These are phyloP conservation scores for Gynandropsis gynandra DNA, from an alignment of 345 rosid genomes.

Conservation along the genomic window DNA sequence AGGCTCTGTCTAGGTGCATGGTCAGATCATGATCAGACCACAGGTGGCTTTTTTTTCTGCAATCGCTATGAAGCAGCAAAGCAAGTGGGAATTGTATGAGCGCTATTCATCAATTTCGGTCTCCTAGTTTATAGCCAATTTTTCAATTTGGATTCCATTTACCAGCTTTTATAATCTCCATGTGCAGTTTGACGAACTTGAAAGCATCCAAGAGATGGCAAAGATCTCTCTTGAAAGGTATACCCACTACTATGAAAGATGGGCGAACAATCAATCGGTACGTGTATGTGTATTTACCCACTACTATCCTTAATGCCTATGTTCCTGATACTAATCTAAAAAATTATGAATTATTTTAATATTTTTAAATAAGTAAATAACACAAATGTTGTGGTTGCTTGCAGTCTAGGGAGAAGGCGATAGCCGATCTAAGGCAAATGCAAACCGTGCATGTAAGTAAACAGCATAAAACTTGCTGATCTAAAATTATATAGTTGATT, in stretches of 20 bases:
- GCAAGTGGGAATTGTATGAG: constrained; percentile 63
- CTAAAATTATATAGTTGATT: too few species aligned
- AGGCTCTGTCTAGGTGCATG: constrained; percentile 74
- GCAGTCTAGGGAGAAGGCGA: constrained; percentile 67
- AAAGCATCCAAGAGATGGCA: constrained; percentile 60
- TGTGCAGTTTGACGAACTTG: constrained; percentile 58
- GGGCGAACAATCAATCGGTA: constrained; percentile 69
- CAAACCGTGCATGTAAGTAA: constrained; percentile 30
- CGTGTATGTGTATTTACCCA: too few species aligned
- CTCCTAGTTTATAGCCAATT: neutral
- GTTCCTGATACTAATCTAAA: too few species aligned
- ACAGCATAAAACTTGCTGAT: neutral
- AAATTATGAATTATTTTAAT: too few species aligned
- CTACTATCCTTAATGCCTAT: too few species aligned
- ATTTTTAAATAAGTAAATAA: too few species aligned
- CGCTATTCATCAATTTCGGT: too few species aligned
- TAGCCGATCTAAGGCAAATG: constrained; percentile 50
- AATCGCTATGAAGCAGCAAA: constrained; percentile 60
- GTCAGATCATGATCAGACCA: constrained; percentile 78
- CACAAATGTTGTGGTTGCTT: too few species aligned
- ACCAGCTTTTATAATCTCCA: neutral
- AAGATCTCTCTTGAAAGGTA: constrained; percentile 58
- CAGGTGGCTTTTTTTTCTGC: constrained; percentile 81
- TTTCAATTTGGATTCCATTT: too few species aligned
- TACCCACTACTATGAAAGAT: constrained; percentile 64